Conservation (phyloP, 176 grass and related monocot genomes). For the Oropetium thomaeum region DNA sequence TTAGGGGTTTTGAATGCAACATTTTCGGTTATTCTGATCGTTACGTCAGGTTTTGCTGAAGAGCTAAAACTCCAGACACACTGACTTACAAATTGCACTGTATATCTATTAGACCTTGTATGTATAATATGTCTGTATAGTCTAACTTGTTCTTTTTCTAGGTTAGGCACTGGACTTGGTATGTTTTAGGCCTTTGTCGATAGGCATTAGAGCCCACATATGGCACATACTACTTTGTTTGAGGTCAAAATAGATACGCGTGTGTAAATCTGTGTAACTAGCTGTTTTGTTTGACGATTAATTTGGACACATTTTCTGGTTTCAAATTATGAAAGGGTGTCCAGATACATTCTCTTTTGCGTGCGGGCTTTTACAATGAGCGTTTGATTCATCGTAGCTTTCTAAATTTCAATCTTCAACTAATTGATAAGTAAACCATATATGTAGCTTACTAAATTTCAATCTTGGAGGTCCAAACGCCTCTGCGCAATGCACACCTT, state of each 20-base stretch:
- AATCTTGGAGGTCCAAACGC: too few species aligned
- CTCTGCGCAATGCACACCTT: too few species aligned
- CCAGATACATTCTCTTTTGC: not conserved
- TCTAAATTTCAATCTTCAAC: too few species aligned
- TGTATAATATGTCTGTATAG: constrained; percentile 14
- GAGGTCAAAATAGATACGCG: not conserved
- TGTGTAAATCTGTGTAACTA: constrained; percentile 26
- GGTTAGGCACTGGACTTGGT: constrained; percentile 23
- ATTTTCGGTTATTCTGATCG: not conserved
- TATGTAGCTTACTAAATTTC: too few species aligned
- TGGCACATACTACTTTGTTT: constrained; percentile 22
- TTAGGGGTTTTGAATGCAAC: not conserved
- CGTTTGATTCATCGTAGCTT: too few species aligned
- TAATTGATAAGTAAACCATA: too few species aligned
- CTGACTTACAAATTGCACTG: not conserved
- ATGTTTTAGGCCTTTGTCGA: constrained; percentile 1
- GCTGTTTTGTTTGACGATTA: not conserved
- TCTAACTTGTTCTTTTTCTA: constrained; percentile 24
- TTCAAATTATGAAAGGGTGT: not conserved
- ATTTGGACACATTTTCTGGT: not conserved
- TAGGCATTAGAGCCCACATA: constrained; percentile 21
- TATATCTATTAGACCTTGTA: constrained; percentile 18
- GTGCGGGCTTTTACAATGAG: constrained; percentile 9
- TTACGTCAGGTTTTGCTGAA: constrained; percentile 19
- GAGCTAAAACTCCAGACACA: not conserved